phyloP scores from a whole-genome alignment of 371 early-diverging fungal genomes.

The Actinomucor elegans region DNA sequence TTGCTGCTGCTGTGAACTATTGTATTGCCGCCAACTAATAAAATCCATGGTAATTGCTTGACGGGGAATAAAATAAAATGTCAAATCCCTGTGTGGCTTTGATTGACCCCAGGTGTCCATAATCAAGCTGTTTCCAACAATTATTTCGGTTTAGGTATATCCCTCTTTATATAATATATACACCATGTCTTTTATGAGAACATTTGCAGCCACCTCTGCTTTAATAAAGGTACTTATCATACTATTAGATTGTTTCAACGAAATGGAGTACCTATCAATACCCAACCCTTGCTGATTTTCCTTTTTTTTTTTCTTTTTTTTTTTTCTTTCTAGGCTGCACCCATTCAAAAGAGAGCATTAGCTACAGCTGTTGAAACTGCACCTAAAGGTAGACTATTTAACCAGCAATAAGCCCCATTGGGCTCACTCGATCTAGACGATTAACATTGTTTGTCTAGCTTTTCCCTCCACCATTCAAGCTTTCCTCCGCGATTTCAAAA shows the following conservation, averaged over 20 bases:
- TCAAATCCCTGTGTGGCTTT: no score
- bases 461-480: conserved; percentile 65
- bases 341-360: conserved; percentile 26
- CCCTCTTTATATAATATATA: not conserved
- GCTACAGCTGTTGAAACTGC: conserved; percentile 24
- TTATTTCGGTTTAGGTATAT: no score
- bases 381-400: conserved; percentile 19
- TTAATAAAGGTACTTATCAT: conserved; percentile 2
- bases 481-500: conserved; percentile 79
- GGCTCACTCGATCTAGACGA: not conserved
- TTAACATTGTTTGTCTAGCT: not conserved
- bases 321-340: conserved; percentile 8
- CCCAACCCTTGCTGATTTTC: not conserved
- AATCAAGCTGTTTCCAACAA: no score
- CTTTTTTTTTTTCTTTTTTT: no score
- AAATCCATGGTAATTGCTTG: no score
- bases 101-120: no score
- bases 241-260: not conserved
- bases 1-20: no score
- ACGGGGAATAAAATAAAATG: no score
- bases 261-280: not conserved
- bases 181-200: conserved; percentile 8
- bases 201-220: not conserved
- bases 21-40: no score
- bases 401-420: no score